Evolutionary conservation across 2,329 filamentous ascomycete genomes (phyloP), one percentile per base, ranked within the genome.

Genomic region (Diaporthe sp.): DNA sequence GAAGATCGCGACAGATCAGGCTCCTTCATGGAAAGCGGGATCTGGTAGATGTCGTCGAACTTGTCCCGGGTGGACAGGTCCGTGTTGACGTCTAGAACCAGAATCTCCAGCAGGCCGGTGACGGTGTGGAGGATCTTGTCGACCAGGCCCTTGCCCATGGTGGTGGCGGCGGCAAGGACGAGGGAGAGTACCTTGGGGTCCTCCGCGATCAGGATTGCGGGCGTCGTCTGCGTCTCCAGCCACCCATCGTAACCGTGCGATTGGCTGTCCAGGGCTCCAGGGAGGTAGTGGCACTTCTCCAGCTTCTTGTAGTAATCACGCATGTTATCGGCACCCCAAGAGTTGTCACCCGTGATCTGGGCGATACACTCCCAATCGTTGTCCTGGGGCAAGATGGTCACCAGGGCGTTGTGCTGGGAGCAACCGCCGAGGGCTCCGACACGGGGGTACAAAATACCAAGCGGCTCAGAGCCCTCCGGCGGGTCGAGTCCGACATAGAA

Each of bases 181-280:
- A 90, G 76, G 59, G 86, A 88, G 30, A 90, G 79, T 7, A 92
- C 83, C 79, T 90, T 85, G 0, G 83, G 82, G 73, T 92, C 90
- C 13, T 83, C 79, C 2, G 87, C 79, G 3, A 89, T 85, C 39
- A 92, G 83, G 17, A 81, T 84, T 50, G 91, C 80, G 12, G 88
- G 86, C 0, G 89, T 86, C 5, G 85, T 81, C 73, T 85, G 85
- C 1, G 87, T 90, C 30, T 81, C 80, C 30, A 91, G 83, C 90
- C 89, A 92, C 32, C 90, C 90, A 47, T 86, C 78, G 76, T 85
- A 88, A 17, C 90, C 90, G 77, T 92, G 91, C 5, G 89, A 89
- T 53, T 56, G 68, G 79, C 75, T 51, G 72, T 82, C 63, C 6
- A 66, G 32, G 8, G 12, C 72, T 73, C 83, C 69, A 78, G 83